Conservation (phyloP, 2,329 filamentous ascomycete species). For the Fusarium lateritium region DNA sequence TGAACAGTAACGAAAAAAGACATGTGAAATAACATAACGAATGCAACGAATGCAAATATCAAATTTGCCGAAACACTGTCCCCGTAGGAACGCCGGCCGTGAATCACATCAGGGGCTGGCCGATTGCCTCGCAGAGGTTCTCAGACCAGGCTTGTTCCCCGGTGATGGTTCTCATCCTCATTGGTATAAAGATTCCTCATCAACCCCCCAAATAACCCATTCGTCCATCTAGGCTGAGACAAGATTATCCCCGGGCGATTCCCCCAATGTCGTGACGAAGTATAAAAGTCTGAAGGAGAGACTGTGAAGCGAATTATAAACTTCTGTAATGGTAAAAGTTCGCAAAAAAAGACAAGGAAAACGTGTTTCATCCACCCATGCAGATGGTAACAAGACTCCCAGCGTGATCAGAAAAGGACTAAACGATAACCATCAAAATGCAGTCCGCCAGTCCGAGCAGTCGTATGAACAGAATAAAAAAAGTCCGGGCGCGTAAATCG, state of each 20-base stretch:
- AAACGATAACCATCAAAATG: conserved; percentile 51
- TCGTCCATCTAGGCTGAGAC: conserved; percentile 50
- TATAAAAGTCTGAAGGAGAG: conserved; percentile 56
- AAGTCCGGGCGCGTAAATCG: conserved; percentile 58
- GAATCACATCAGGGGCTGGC: conserved; percentile 45
- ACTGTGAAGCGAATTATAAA: conserved; percentile 59
- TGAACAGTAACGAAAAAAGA: conserved; percentile 29
- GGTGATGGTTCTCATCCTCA: conserved; percentile 49
- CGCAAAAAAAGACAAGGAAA: conserved; percentile 40
- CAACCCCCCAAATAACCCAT: conserved; percentile 45
- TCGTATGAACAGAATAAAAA: conserved; percentile 56
- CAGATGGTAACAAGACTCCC: conserved; percentile 47
- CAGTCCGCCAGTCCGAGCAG: conserved; percentile 54
- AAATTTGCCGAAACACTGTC: conserved; percentile 51
- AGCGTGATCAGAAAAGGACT: conserved; percentile 46
- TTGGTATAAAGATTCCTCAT: conserved; percentile 51
- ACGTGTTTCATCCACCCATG: conserved; percentile 44
- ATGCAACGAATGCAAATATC: conserved; percentile 52
- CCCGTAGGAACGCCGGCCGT: conserved; percentile 48
- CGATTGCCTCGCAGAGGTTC: conserved; percentile 46
- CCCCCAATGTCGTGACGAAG: conserved; percentile 51
- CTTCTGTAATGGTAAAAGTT: conserved; percentile 48
- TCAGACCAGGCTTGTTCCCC: conserved; percentile 40
- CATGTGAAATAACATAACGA: conserved; percentile 42
- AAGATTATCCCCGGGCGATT: conserved; percentile 47